phyloP scores from a whole-genome alignment of 2,329 filamentous ascomycete genomes.

The Davidsoniella eucalypti region DNA sequence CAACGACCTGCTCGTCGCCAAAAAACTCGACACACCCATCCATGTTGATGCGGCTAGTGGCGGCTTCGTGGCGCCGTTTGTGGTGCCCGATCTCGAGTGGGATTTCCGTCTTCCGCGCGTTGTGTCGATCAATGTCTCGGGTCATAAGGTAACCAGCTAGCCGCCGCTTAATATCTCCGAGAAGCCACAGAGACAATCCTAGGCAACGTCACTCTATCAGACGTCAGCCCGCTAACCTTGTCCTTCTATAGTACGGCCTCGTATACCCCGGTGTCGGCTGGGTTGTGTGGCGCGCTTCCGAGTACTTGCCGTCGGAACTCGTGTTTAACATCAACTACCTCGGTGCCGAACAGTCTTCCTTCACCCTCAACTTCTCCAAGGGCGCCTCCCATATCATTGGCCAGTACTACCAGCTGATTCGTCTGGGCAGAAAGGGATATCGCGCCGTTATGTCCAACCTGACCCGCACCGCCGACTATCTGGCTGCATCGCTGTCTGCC shows the following conservation, averaged over 20 bases:
- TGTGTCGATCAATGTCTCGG: constrained; percentile 84
- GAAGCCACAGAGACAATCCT: not conserved
- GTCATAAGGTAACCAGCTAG: constrained; percentile 49
- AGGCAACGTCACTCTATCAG: not conserved
- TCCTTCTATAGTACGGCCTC: constrained; percentile 31
- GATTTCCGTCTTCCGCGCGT: constrained; percentile 83
- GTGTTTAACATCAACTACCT: constrained; percentile 99
- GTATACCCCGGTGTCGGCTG: constrained; percentile 89
- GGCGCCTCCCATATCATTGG: constrained; percentile 88
- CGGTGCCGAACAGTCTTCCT: constrained; percentile 84
- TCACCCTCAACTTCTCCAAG: constrained; percentile 95
- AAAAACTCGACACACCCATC: constrained; percentile 63
- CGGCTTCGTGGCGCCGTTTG: constrained; percentile 86
- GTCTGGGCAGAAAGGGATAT: constrained; percentile 84
- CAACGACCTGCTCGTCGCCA: constrained; percentile 69
- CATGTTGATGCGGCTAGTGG: constrained; percentile 89
- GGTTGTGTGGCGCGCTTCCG: constrained; percentile 73
- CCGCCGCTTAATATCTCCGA: not conserved
- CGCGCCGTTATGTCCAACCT: constrained; percentile 87
- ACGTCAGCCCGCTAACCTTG: not conserved
- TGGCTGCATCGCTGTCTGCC: constrained; percentile 53
- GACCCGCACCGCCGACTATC: constrained; percentile 76
- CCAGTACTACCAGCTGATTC: constrained; percentile 95
- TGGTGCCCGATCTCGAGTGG: constrained; percentile 70
- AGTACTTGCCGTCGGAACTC: constrained; percentile 74